phyloP scores from a whole-genome alignment of 202 grass and related monocot genomes.

The Elaeis oleifera region DNA sequence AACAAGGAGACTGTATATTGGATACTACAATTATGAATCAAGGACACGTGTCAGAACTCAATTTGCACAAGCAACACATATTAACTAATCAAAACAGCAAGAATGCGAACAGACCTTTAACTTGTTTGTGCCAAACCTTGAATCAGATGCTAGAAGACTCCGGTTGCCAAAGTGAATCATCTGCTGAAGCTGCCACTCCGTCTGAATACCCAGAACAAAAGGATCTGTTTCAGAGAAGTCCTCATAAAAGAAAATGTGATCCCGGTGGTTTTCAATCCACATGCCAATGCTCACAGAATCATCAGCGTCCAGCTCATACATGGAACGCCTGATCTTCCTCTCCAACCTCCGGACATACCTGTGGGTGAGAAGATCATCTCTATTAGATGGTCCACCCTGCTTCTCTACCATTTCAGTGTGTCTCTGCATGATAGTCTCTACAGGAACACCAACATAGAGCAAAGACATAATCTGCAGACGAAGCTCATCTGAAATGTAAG shows the following conservation, averaged over 20 bases:
- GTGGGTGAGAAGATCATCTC: conserved; percentile 97
- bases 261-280: conserved; percentile 77
- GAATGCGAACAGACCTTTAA: conserved; percentile 54
- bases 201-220: conserved; percentile 85
- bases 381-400: conserved; percentile 78
- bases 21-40: conserved; percentile 63
- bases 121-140: conserved; percentile 88
- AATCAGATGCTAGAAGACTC: conserved; percentile 75
- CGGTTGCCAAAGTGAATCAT: conserved; percentile 83
- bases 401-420: conserved; percentile 67
- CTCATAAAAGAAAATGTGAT: conserved; percentile 74
- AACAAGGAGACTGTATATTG: conserved; percentile 86
- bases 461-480: conserved; percentile 83
- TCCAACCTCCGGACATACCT: conserved; percentile 90
- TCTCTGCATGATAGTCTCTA: conserved; percentile 94
- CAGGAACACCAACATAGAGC: conserved; percentile 80
- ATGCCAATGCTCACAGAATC: conserved; percentile 56
- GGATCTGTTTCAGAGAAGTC: conserved; percentile 64
- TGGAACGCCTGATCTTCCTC: conserved; percentile 81
- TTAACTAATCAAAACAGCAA: conserved; percentile 7
- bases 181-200: conserved; percentile 93
- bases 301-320: conserved; percentile 65
- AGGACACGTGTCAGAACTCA: conserved; percentile 11
- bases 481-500: conserved; percentile 87
- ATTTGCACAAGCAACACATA: not conserved